Evolutionary conservation across 2,329 filamentous ascomycete species (phyloP).

Genomic region (Lomentospora prolificans): DNA sequence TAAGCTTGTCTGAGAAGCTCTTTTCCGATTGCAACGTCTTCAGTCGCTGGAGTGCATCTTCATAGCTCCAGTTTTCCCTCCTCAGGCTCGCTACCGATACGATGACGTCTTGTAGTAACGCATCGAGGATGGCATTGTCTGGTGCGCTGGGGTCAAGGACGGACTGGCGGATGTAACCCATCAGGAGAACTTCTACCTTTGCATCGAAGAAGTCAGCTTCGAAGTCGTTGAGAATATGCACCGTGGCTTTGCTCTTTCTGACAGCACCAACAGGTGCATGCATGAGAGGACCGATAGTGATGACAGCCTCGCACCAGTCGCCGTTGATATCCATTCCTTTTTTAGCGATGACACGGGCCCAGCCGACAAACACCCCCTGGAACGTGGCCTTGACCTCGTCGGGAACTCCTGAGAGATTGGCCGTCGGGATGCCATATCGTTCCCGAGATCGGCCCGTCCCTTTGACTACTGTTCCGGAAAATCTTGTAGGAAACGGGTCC

Average conservation of each 20-base stretch:
- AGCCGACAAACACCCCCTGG: slow-evolving; percentile 55
- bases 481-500: slow-evolving; percentile 42
- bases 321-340: slow-evolving; percentile 21
- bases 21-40: slow-evolving; percentile 29
- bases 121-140: slow-evolving; percentile 17
- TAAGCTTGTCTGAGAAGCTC: slow-evolving; percentile 33
- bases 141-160: slow-evolving; percentile 11
- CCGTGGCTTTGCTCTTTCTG: slow-evolving; percentile 37
- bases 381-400: slow-evolving; percentile 44
- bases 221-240: slow-evolving; percentile 45
- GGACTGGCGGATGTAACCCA: slow-evolving; percentile 45
- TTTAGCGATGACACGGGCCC: slow-evolving; percentile 38
- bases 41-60: slow-evolving; percentile 26
- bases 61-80: slow-evolving; percentile 34
- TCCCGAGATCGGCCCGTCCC: slow-evolving; percentile 30
- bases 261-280: slow-evolving; percentile 35
- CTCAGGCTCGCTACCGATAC: slow-evolving; percentile 35
- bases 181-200: slow-evolving; percentile 43
- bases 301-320: slow-evolving; percentile 50
- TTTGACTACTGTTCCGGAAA: slow-evolving; percentile 35
- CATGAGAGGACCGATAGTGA: slow-evolving; percentile 41
- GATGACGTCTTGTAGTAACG: slow-evolving; percentile 29
- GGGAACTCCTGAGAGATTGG: slow-evolving; percentile 41
- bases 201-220: slow-evolving; percentile 30
- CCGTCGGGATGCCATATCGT: slow-evolving; percentile 39